These are phyloP conservation scores for Coniochaeta pulveracea DNA, from an alignment of 2,329 filamentous ascomycete species.

Conservation along the genomic window DNA sequence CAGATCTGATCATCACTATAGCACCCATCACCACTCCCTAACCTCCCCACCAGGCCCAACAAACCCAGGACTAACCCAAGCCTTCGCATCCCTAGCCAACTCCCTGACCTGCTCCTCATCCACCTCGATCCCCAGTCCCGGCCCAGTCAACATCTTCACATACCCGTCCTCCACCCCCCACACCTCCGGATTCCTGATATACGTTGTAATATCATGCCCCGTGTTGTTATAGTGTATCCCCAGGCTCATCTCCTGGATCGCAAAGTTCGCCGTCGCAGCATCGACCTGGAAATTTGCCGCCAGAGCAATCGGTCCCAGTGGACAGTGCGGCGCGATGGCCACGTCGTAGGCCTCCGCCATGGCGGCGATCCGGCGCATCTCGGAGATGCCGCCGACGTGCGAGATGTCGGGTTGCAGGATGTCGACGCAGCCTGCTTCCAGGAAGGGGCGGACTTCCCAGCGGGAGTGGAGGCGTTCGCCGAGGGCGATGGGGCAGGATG, in stretches of 20 bases:
- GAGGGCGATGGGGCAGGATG: conserved; percentile 48
- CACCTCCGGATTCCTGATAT: conserved; percentile 44
- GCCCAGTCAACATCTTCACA: conserved; percentile 37
- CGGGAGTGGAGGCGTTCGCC: conserved; percentile 52
- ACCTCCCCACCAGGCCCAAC: conserved; percentile 51
- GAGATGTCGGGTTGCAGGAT: conserved; percentile 54
- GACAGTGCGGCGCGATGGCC: conserved; percentile 52
- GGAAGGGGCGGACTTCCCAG: conserved; percentile 54
- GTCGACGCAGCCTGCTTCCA: conserved; percentile 48
- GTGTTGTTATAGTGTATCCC: conserved; percentile 59
- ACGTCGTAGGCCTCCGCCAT: conserved; percentile 57
- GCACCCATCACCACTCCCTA: conserved; percentile 50
- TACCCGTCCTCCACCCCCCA: conserved; percentile 48
- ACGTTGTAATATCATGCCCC: conserved; percentile 45
- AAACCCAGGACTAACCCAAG: conserved; percentile 51
- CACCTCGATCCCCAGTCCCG: conserved; percentile 49
- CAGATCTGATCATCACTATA: too few relatives aligned
- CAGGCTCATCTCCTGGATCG: conserved; percentile 57
- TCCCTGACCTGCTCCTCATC: conserved; percentile 50
- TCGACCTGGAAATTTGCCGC: conserved; percentile 53
- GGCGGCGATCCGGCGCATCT: conserved; percentile 47
- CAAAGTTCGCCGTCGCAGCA: conserved; percentile 41
- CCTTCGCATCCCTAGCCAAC: conserved; percentile 35
- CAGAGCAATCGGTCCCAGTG: conserved; percentile 51
- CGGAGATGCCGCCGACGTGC: conserved; percentile 54